Percentiles rank a stretch among this genome's conserved stretches.
These are phyloP conservation scores for Colletotrichum sp. DNA, from an alignment of 2,329 filamentous ascomycete genomes.

Conservation along the genomic window DNA sequence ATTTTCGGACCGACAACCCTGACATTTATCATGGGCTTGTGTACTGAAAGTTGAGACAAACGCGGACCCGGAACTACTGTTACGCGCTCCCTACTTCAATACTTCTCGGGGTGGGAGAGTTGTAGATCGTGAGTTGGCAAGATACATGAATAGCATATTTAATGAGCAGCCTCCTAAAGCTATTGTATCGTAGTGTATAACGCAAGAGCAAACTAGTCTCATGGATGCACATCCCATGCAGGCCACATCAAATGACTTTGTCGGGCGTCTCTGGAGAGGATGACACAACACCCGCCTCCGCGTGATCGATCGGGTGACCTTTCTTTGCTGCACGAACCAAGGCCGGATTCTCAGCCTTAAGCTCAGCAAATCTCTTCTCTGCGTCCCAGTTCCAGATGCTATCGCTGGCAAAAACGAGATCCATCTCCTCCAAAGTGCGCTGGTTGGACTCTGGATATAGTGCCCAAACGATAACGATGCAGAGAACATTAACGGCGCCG, in stretches of 20 bases:
- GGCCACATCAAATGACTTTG: neutral
- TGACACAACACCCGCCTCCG: constrained; percentile 23
- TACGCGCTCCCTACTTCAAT: neutral
- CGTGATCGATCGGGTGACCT: constrained; percentile 17
- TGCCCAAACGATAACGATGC: constrained; percentile 74
- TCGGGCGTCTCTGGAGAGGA: neutral
- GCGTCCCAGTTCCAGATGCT: constrained; percentile 76
- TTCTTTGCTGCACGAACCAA: constrained; percentile 39
- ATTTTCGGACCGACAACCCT: neutral
- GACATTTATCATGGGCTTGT: neutral
- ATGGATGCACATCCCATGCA: neutral
- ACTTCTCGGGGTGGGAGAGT: neutral
- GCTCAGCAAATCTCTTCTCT: constrained; percentile 65
- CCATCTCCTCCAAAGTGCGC: constrained; percentile 77
- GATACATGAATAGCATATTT: neutral
- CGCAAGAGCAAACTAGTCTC: neutral
- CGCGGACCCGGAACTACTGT: neutral
- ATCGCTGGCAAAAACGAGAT: constrained; percentile 72
- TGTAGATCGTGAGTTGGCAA: neutral
- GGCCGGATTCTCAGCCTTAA: constrained; percentile 57
- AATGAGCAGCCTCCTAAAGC: neutral
- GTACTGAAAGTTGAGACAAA: neutral
- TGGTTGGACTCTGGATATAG: constrained; percentile 78
- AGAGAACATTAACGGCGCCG: constrained; percentile 68
- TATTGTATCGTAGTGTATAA: neutral